phyloP scores from a whole-genome alignment of 768 basidiomycete genomes.

The Cubamyces lactineus region DNA sequence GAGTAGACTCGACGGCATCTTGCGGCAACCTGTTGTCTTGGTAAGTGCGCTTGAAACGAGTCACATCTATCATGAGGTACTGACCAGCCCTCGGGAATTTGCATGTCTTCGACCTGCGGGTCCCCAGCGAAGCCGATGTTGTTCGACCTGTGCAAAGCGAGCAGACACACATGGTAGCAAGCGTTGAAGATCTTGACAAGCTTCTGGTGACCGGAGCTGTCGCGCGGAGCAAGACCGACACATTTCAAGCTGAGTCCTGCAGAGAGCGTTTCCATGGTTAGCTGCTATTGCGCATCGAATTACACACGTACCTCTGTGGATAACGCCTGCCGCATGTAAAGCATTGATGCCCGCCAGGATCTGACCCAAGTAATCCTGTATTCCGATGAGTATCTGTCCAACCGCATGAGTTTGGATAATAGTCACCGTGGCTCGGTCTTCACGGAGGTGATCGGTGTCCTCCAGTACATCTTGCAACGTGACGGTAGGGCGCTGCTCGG shows the following conservation, averaged over 20 bases:
- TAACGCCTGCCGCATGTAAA: slow-evolving; percentile 63
- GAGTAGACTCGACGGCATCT: slow-evolving; percentile 77
- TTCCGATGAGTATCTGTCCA: background rate
- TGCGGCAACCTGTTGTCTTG: slow-evolving; percentile 60
- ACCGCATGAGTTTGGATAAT: background rate
- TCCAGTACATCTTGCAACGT: slow-evolving; percentile 76
- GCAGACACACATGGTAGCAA: slow-evolving; percentile 69
- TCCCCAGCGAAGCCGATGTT: slow-evolving; percentile 55
- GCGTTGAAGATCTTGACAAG: slow-evolving; percentile 76
- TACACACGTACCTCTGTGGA: slow-evolving; percentile 62
- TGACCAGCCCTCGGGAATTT: slow-evolving; percentile 51
- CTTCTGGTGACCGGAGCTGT: slow-evolving; percentile 56
- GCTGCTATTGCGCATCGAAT: background rate
- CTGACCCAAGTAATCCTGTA: slow-evolving; percentile 77
- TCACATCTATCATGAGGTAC: slow-evolving; percentile 30
- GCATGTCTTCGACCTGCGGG: slow-evolving; percentile 31
- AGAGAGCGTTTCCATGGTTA: slow-evolving; percentile 4
- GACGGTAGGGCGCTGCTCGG: slow-evolving; percentile 69
- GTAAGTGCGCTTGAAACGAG: background rate
- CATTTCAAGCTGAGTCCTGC: slow-evolving; percentile 62
- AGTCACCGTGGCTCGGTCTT: slow-evolving; percentile 69
- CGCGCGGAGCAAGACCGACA: slow-evolving; percentile 61
- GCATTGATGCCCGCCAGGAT: slow-evolving; percentile 71
- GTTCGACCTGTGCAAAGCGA: slow-evolving; percentile 86
- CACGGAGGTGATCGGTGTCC: slow-evolving; percentile 72